A percentile compares a stretch with the other conserved stretches of the same genome.
These are phyloP conservation scores for Xylaria sp. DNA, from an alignment of 2,329 filamentous ascomycete species.

Conservation along the genomic window DNA sequence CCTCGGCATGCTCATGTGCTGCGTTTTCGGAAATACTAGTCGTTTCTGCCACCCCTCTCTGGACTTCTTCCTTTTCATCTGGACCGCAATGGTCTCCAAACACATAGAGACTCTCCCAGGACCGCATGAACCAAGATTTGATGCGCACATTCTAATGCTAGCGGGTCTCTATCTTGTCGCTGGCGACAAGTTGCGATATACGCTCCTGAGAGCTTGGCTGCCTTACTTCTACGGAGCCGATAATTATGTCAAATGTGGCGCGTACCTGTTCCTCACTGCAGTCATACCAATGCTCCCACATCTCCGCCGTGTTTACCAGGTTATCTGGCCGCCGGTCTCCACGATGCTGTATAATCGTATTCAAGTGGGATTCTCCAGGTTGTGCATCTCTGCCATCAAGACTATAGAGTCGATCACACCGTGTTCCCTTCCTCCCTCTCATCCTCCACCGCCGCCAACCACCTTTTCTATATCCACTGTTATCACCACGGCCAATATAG, in stretches of 20 bases:
- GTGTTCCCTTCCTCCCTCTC: not conserved
- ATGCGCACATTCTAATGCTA: conserved; percentile 12
- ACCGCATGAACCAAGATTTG: not conserved
- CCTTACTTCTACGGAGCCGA: conserved; percentile 21
- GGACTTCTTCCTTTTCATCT: conserved; percentile 12
- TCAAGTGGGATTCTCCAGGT: not conserved
- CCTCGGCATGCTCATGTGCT: conserved; percentile 1
- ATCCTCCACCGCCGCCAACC: not conserved
- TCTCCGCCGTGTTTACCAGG: conserved; percentile 7
- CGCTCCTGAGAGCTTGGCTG: conserved; percentile 27
- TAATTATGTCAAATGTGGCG: conserved; percentile 10
- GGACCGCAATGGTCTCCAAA: not conserved
- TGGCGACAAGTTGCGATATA: conserved; percentile 15
- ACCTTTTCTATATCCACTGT: conserved; percentile 8
- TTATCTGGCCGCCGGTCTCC: conserved; percentile 10
- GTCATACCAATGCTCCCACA: not conserved
- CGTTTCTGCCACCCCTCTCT: not conserved
- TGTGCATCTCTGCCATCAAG: not conserved
- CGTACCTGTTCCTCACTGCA: conserved; percentile 9
- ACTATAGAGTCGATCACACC: not conserved
- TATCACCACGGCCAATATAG: conserved; percentile 13
- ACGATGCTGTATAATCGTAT: not conserved
- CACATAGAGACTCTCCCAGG: not conserved
- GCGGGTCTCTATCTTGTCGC: not conserved
- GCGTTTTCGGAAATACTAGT: conserved; percentile 6